phyloP scores from a whole-genome alignment of 2,329 filamentous ascomycete species.

The Hymenoscyphus occultus region DNA sequence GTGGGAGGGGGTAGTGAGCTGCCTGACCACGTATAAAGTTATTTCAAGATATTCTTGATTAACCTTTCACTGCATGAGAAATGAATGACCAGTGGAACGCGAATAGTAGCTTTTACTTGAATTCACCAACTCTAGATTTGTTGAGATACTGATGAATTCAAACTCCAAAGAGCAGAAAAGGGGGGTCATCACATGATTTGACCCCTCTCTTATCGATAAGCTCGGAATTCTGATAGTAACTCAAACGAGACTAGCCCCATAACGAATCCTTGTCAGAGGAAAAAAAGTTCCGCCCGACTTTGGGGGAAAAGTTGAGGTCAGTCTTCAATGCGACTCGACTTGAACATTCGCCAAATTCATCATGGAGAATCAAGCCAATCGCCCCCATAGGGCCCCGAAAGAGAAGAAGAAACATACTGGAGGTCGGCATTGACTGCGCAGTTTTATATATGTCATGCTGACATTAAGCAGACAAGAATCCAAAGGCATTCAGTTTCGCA shows the following conservation, averaged over 20 bases:
- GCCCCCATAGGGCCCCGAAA: conserved; percentile 81
- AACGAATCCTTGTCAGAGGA: not conserved
- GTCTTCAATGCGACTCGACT: conserved; percentile 5
- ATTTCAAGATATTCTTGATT: not conserved
- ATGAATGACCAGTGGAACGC: not conserved
- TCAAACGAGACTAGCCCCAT: not conserved
- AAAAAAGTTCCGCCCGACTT: conserved; percentile 18
- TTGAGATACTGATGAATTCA: no score
- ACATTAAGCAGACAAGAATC: conserved; percentile 34
- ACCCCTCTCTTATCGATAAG: conserved; percentile 12
- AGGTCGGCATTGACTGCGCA: conserved; percentile 43
- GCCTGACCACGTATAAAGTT: conserved; percentile 5
- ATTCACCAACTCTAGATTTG: no score
- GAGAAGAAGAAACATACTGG: conserved; percentile 79
- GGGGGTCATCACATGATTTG: not conserved
- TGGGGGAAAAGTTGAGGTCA: conserved; percentile 14
- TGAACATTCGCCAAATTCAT: conserved; percentile 25
- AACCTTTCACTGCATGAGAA: not conserved
- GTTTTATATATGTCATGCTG: not conserved
- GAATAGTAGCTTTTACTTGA: not conserved
- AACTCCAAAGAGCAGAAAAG: not conserved
- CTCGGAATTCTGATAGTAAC: not conserved
- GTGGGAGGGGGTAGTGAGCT: not conserved
- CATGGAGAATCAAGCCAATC: conserved; percentile 82
- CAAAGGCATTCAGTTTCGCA: conserved; percentile 39